Conservation (phyloP, 2,329 filamentous ascomycete species). For the Cercospora sesami region DNA sequence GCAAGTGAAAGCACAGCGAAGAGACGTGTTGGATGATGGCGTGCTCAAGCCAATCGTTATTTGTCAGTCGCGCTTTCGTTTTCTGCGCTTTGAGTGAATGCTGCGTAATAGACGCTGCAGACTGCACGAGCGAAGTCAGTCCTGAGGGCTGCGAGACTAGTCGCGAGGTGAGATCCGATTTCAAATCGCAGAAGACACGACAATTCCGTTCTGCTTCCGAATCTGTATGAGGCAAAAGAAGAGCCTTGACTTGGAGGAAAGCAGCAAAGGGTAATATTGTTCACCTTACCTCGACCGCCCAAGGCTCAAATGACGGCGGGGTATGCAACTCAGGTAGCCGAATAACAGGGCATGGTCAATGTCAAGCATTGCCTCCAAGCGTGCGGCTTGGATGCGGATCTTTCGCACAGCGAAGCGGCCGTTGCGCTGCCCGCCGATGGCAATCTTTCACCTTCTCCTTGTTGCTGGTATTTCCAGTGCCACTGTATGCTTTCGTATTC, state of each 20-base stretch:
- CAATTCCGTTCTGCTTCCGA: neutral
- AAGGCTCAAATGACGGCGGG: neutral
- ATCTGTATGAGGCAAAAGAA: neutral
- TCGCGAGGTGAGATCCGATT: neutral
- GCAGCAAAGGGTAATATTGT: no score
- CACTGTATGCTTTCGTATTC: neutral
- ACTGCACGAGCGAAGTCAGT: neutral
- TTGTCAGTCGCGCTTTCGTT: neutral
- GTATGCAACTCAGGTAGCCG: neutral
- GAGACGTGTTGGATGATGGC: neutral
- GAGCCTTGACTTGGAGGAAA: no score
- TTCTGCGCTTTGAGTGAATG: neutral
- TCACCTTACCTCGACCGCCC: neutral
- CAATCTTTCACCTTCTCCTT: neutral
- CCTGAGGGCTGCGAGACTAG: neutral
- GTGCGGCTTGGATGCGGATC: neutral
- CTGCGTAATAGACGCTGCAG: neutral
- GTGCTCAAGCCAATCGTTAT: neutral
- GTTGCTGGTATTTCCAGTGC: neutral
- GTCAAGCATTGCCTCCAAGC: neutral
- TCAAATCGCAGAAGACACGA: neutral
- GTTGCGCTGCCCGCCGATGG: neutral
- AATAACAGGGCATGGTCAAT: neutral
- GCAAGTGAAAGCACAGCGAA: neutral
- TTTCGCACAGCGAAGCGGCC: neutral